Percentiles rank a stretch among this genome's conserved stretches.
Conservation (phyloP, 2,329 filamentous ascomycete species). For the Botrytis porri region DNA sequence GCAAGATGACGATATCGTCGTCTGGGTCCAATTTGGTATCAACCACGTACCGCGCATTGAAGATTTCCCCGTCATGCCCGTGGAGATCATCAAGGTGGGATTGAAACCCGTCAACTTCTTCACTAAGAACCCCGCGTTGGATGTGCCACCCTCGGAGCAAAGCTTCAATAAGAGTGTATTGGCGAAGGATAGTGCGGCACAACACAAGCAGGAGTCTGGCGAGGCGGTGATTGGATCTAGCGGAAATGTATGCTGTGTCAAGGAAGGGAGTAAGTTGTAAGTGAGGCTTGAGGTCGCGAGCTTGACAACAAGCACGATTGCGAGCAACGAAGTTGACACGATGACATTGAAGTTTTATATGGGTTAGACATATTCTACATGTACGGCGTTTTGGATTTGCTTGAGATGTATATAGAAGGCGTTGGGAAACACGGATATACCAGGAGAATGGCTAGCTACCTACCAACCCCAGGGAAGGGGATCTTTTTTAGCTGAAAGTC, state of each 20-base stretch:
- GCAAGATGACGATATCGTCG: conserved; percentile 52
- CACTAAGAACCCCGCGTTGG: conserved; percentile 49
- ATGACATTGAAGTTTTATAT: not conserved
- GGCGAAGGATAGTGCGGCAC: not conserved
- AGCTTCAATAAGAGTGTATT: conserved; percentile 41
- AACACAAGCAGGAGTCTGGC: conserved; percentile 9
- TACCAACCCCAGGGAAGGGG: not conserved
- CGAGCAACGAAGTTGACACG: not conserved
- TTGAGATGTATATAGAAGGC: not conserved
- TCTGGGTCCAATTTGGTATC: conserved; percentile 58
- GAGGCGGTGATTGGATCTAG: conserved; percentile 9
- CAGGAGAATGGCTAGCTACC: conserved; percentile 21
- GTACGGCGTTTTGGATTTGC: not conserved
- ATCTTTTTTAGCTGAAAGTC: conserved; percentile 18
- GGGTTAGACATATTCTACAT: not conserved
- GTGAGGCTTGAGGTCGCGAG: not conserved
- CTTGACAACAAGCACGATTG: not conserved
- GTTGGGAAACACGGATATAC: not conserved
- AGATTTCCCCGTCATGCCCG: conserved; percentile 68
- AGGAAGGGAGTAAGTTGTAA: conserved; percentile 19
- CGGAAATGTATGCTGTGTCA: conserved; percentile 18
- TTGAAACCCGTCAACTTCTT: conserved; percentile 54
- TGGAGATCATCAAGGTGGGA: conserved; percentile 51
- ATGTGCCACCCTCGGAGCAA: conserved; percentile 48
- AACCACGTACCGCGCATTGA: conserved; percentile 64